A percentile compares a stretch with the other conserved stretches of the same genome.
These are phyloP conservation scores for Pinus albicaulis DNA, from an alignment of 75 land plant species.

Conservation along the genomic window DNA sequence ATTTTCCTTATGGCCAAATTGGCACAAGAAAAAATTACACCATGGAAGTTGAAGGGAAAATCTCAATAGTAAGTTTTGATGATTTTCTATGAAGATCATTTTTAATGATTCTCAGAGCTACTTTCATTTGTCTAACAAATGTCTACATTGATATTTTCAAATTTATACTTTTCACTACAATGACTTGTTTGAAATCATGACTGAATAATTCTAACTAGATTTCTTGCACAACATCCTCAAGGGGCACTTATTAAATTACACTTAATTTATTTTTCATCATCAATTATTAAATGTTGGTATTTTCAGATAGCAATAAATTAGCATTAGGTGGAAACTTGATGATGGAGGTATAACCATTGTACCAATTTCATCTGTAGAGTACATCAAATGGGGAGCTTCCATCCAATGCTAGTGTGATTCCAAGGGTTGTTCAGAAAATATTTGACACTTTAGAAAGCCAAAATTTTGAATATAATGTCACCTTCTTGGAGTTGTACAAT, in stretches of 20 bases:
- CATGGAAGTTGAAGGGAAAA: too few species aligned
- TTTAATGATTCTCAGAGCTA: too few species aligned
- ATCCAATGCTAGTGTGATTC: slow-evolving; percentile 71
- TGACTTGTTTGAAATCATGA: neutral
- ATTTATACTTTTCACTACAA: neutral
- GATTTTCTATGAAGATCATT: too few species aligned
- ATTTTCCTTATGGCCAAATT: too few species aligned
- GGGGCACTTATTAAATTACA: neutral
- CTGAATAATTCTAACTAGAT: neutral
- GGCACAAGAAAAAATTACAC: too few species aligned
- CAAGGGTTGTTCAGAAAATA: slow-evolving; percentile 72
- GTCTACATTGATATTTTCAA: neutral
- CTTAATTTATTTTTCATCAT: neutral
- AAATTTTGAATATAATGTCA: slow-evolving; percentile 76
- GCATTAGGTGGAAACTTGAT: neutral
- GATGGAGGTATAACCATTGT: neutral
- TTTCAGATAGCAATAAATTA: too few species aligned
- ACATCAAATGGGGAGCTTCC: slow-evolving; percentile 60
- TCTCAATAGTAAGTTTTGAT: too few species aligned
- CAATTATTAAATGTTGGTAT: neutral
- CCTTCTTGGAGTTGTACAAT: slow-evolving; percentile 76
- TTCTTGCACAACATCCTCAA: neutral
- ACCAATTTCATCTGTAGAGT: slow-evolving; percentile 20
- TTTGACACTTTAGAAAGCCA: slow-evolving; percentile 77
- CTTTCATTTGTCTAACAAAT: neutral